Percentiles rank a stretch among this genome's conserved stretches.
These are phyloP conservation scores for Camellia oleifera DNA, from an alignment of 179 eudicot species.

Conservation along the genomic window DNA sequence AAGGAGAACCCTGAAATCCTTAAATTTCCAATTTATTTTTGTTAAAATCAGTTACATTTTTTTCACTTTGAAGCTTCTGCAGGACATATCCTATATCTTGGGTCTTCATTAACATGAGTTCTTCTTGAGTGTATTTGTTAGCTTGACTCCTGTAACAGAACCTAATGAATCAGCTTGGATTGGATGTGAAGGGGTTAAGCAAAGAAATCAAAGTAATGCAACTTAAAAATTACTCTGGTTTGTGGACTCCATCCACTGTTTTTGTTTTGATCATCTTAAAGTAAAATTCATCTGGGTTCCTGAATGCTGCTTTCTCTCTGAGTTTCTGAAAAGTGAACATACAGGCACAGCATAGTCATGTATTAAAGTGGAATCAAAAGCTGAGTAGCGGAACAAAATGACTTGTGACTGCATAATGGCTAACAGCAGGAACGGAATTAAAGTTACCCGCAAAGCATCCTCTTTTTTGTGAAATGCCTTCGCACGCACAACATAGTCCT, in stretches of 20 bases:
- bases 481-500: conserved; percentile 83
- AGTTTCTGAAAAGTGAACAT: conserved; percentile 48
- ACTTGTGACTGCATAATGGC: neutral
- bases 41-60: conserved; percentile 45
- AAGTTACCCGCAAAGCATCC: conserved; percentile 53
- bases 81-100: conserved; percentile 76
- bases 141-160: conserved; percentile 52
- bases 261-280: conserved; percentile 69
- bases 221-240: conserved; percentile 42
- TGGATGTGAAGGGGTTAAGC: neutral
- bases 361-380: neutral
- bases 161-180: conserved; percentile 3
- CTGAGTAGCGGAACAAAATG: neutral
- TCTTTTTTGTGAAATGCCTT: conserved; percentile 69
- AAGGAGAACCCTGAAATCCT: neutral
- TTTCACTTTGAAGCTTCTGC: conserved; percentile 81
- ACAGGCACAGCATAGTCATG: neutral
- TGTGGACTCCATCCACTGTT: conserved; percentile 70
- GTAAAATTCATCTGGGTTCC: conserved; percentile 82
- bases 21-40: neutral
- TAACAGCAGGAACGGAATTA: neutral
- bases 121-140: conserved; percentile 65
- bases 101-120: conserved; percentile 80
- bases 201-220: neutral
- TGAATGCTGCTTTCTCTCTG: conserved; percentile 72